phyloP scores from a whole-genome alignment of 192 early-diverging fungal species.

The Coemansia sp. region DNA sequence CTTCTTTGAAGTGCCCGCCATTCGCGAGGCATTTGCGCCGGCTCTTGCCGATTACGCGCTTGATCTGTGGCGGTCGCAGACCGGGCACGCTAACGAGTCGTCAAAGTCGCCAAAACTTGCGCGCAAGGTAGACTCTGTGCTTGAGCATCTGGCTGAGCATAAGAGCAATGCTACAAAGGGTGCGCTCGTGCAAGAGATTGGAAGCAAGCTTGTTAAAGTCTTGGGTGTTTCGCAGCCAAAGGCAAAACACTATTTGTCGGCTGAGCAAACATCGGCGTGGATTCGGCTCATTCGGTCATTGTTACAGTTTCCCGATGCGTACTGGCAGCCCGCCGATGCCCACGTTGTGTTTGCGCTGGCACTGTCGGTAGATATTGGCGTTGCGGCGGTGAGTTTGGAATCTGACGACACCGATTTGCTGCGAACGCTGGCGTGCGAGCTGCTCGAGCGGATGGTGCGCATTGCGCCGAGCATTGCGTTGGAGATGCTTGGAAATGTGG shows the following conservation, averaged over 20 bases:
- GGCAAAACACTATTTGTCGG: constrained; percentile 3
- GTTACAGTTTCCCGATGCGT: constrained; percentile 26
- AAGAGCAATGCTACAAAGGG: neutral
- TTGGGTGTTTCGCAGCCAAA: neutral
- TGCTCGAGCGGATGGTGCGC: constrained; percentile 21
- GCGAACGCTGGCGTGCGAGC: constrained; percentile 7
- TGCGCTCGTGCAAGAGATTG: neutral
- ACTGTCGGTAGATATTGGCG: constrained; percentile 20
- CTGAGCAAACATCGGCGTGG: constrained; percentile 15
- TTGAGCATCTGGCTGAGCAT: neutral
- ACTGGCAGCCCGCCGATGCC: constrained; percentile 29
- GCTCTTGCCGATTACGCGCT: constrained; percentile 14
- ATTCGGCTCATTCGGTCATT: constrained; percentile 21
- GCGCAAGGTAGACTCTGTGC: neutral
- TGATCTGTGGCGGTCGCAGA: constrained; percentile 12
- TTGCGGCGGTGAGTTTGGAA: constrained; percentile 6
- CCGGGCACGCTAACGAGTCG: neutral
- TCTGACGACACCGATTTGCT: constrained; percentile 6
- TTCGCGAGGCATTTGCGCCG: constrained; percentile 24
- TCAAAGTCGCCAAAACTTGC: neutral
- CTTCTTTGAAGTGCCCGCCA: constrained; percentile 28
- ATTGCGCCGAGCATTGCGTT: constrained; percentile 2
- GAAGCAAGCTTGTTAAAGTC: neutral
- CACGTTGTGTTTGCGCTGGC: constrained; percentile 25
- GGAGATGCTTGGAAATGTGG: constrained; percentile 5